These are phyloP conservation scores for Rhizophora apiculata DNA, from an alignment of 345 rosid genomes.

Conservation along the genomic window DNA sequence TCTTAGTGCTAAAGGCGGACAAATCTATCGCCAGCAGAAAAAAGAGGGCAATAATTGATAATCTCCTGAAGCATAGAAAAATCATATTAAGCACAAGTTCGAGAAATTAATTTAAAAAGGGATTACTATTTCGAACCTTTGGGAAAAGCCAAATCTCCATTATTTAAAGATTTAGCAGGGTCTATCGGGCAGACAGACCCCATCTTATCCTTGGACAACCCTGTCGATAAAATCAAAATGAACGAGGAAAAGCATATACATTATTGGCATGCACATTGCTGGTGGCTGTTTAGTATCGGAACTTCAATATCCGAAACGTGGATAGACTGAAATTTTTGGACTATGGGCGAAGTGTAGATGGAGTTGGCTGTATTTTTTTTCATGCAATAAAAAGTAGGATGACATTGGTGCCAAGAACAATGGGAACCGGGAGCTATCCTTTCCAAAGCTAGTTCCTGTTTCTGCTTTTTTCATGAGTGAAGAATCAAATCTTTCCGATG, in stretches of 20 bases:
- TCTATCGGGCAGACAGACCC: not conserved
- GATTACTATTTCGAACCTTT: not conserved
- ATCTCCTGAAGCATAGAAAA: not conserved
- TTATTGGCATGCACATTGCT: conserved; percentile 1
- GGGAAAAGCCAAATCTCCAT: not conserved
- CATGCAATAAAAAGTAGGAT: not conserved
- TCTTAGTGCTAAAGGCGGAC: not conserved
- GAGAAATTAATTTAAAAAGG: not conserved
- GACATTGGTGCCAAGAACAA: not conserved
- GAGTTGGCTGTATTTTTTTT: not conserved
- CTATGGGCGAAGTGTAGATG: not conserved
- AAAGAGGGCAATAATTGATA: not conserved
- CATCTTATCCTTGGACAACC: conserved; percentile 10
- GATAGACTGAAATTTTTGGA: not conserved
- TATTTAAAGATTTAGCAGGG: not conserved
- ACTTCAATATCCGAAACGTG: not conserved
- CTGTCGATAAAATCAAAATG: not conserved
- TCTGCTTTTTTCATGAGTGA: no score
- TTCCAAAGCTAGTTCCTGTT: not conserved
- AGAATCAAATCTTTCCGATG: not conserved
- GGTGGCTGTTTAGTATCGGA: not conserved
- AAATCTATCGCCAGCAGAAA: not conserved
- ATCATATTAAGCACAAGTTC: not conserved
- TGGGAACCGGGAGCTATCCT: not conserved
- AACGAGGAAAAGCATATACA: not conserved